Evolutionary conservation across 176 grass and related monocot species (phyloP).

Genomic region (Hordeum marinum): DNA sequence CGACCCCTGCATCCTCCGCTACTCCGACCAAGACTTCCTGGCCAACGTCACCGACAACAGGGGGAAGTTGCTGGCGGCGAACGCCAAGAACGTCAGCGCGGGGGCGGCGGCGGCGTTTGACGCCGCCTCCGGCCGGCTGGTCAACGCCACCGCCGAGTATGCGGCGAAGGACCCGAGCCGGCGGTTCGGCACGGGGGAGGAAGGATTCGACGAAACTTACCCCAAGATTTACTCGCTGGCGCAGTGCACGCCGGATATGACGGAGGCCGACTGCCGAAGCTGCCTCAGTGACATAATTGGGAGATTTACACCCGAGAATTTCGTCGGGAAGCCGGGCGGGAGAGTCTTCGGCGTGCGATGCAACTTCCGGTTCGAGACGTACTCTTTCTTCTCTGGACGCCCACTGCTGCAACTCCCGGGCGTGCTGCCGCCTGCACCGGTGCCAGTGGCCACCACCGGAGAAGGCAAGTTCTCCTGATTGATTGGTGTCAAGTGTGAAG

Average conservation of each 20-base stretch:
- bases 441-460: not conserved
- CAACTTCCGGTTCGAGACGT: constrained; percentile 44
- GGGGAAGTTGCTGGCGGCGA: not conserved
- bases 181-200: constrained; percentile 40
- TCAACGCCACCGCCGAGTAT: constrained; percentile 32
- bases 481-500: too few species aligned
- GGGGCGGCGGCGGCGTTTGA: not conserved
- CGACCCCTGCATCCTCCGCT: constrained; percentile 54
- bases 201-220: not conserved
- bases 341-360: constrained; percentile 41
- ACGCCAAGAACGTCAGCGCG: not conserved
- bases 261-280: constrained; percentile 20
- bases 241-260: constrained; percentile 58
- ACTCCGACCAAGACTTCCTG: constrained; percentile 37
- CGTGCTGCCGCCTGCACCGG: not conserved
- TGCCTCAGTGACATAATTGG: constrained; percentile 30
- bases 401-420: constrained; percentile 19
- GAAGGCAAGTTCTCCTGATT: constrained; percentile 11
- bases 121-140: constrained; percentile 16
- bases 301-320: not conserved
- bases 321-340: constrained; percentile 27
- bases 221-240: constrained; percentile 38
- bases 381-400: constrained; percentile 30
- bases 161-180: constrained; percentile 18
- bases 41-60: not conserved